These are phyloP conservation scores for Penicillium waksmanii DNA, from an alignment of 495 filamentous ascomycete species.

Conservation along the genomic window DNA sequence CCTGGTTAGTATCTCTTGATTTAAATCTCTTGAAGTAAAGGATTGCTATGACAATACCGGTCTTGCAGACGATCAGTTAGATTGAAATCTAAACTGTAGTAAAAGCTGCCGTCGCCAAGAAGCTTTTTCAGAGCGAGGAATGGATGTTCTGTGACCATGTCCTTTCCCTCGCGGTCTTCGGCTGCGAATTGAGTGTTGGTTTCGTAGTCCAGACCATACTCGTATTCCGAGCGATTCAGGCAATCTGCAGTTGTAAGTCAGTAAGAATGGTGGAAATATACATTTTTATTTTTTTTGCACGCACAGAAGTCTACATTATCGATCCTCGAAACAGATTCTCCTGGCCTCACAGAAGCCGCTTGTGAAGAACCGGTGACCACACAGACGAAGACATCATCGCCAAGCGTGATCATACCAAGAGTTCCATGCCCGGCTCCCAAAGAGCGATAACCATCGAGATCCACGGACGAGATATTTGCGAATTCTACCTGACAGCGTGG, in stretches of 20 bases:
- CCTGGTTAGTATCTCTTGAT: not conserved
- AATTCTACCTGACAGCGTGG: slow-evolving; percentile 90
- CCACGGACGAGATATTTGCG: slow-evolving; percentile 59
- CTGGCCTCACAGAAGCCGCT: slow-evolving; percentile 81
- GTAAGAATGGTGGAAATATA: not conserved
- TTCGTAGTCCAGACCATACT: slow-evolving; percentile 70
- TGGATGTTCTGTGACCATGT: slow-evolving; percentile 78
- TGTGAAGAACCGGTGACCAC: slow-evolving; percentile 78
- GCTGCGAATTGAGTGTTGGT: slow-evolving; percentile 50
- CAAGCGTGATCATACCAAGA: slow-evolving; percentile 84
- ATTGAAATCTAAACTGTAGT: slow-evolving; percentile 97
- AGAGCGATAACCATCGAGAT: slow-evolving; percentile 73
- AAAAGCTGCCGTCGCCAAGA: slow-evolving; percentile 92
- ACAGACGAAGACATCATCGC: slow-evolving; percentile 86
- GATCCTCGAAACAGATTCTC: slow-evolving; percentile 87
- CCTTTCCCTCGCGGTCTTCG: slow-evolving; percentile 57
- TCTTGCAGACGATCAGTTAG: slow-evolving; percentile 92
- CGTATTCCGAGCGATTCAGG: slow-evolving; percentile 80
- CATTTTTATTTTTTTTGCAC: no score
- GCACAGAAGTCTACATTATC: slow-evolving; percentile 82
- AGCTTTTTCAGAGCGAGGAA: slow-evolving; percentile 89
- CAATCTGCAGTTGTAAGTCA: slow-evolving; percentile 60
- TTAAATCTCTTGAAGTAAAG: not conserved
- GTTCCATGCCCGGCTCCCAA: slow-evolving; percentile 85
- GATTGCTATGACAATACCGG: slow-evolving; percentile 57